Evolutionary conservation across 1,284 basidiomycete genomes (phyloP).

Genomic region (Neonothopanus nambi): DNA sequence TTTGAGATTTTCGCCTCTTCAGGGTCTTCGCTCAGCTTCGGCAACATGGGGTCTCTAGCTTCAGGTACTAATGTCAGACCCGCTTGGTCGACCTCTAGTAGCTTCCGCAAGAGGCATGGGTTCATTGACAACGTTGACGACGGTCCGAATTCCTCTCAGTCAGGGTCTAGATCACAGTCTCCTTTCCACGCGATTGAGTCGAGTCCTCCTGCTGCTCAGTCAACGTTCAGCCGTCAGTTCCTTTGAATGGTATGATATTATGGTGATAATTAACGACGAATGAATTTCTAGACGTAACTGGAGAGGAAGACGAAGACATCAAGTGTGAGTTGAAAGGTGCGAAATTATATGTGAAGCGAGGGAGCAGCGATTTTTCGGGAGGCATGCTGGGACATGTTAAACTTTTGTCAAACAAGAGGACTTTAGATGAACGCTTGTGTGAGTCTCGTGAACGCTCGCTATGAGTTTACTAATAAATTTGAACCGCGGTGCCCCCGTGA

Average conservation of each 20-base stretch:
- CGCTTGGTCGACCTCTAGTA: constrained; percentile 7
- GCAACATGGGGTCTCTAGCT: not conserved
- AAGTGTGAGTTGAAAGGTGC: constrained; percentile 56
- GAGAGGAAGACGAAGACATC: constrained; percentile 63
- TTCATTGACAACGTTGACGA: constrained; percentile 5
- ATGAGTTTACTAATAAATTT: not conserved
- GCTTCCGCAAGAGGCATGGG: constrained; percentile 2
- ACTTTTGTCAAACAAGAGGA: constrained; percentile 46
- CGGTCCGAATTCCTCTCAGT: not conserved
- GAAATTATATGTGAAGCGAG: constrained; percentile 62
- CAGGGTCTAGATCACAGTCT: no score
- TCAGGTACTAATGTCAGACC: constrained; percentile 8
- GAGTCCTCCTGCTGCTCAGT: no score
- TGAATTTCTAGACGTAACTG: constrained; percentile 44
- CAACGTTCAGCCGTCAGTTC: no score
- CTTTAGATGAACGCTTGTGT: constrained; percentile 46
- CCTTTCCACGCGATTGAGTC: no score
- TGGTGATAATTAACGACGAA: no score
- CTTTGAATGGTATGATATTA: no score
- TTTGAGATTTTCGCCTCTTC: constrained; percentile 3
- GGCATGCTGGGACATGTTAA: constrained; percentile 64
- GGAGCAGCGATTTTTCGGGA: constrained; percentile 54
- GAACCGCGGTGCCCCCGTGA: no score
- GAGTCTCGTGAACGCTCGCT: constrained; percentile 26
- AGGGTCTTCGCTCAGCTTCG: not conserved